Conservation (phyloP, 2,329 filamentous ascomycete species). For the Penicillium brasilianum region DNA sequence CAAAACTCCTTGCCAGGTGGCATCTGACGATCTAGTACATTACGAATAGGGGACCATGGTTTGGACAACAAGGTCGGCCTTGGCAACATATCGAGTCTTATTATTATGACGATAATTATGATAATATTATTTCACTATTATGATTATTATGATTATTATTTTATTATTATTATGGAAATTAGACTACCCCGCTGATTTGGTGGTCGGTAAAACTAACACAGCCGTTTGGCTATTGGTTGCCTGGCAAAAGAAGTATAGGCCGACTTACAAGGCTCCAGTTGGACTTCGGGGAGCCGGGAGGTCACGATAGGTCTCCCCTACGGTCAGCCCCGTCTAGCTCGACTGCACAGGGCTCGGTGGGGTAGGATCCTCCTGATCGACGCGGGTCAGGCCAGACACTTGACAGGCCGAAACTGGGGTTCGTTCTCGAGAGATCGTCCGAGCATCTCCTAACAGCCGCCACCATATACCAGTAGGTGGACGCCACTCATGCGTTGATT, state of each 20-base stretch:
- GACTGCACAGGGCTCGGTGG: conserved; percentile 10
- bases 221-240: too few species aligned
- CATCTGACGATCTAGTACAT: neutral
- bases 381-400: conserved; percentile 4
- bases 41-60: neutral
- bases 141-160: too few species aligned
- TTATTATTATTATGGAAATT: neutral
- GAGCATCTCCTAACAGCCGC: conserved; percentile 6
- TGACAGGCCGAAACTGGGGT: conserved; percentile 1
- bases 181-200: neutral
- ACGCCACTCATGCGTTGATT: conserved; percentile 16
- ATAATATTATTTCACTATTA: neutral
- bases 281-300: neutral
- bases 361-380: conserved; percentile 21
- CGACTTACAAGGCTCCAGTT: neutral
- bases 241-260: neutral
- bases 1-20: too few species aligned
- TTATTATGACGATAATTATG: too few species aligned
- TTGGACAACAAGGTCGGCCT: neutral
- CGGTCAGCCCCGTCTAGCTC: conserved; percentile 14
- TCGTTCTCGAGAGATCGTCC: conserved; percentile 1
- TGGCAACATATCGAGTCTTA: neutral
- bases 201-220: too few species aligned
- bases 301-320: conserved; percentile 4
- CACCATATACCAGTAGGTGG: neutral